These are phyloP conservation scores for Hypoxylon crocopeplum DNA, from an alignment of 495 filamentous ascomycete species.

Conservation along the genomic window DNA sequence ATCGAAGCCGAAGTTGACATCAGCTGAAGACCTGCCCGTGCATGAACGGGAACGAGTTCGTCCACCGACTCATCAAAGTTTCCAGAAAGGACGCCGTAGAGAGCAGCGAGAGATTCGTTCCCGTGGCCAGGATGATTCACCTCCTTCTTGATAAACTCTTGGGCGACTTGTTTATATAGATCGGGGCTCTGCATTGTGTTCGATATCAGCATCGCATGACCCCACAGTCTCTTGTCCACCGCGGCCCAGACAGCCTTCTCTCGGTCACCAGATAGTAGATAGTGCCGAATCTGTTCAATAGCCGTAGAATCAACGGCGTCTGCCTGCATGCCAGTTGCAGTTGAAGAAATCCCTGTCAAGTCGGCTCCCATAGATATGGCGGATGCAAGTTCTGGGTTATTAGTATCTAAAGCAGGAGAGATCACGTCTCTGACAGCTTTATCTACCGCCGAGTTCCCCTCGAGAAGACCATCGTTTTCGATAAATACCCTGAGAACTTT, in stretches of 20 bases:
- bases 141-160: constrained; percentile 92
- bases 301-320: constrained; percentile 72
- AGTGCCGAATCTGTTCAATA: constrained; percentile 70
- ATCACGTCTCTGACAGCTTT: constrained; percentile 75
- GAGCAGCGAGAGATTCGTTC: constrained; percentile 82
- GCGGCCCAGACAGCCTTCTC: constrained; percentile 94
- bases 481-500: constrained; percentile 81
- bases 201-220: constrained; percentile 91
- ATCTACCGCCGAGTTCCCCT: constrained; percentile 75
- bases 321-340: constrained; percentile 44
- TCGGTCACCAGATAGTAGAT: constrained; percentile 79
- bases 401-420: constrained; percentile 61
- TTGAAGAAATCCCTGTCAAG: constrained; percentile 30
- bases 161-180: constrained; percentile 87
- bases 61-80: constrained; percentile 95
- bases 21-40: constrained; percentile 89
- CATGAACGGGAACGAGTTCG: constrained; percentile 93
- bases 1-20: constrained; percentile 70
- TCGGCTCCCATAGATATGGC: constrained; percentile 33
- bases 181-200: constrained; percentile 69
- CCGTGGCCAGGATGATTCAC: constrained; percentile 78
- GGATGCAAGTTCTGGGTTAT: constrained; percentile 40
- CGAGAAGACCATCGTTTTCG: constrained; percentile 83
- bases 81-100: constrained; percentile 92
- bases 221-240: constrained; percentile 94